phyloP scores from a whole-genome alignment of 768 basidiomycete genomes.

The Gloeophyllum trabeum region DNA sequence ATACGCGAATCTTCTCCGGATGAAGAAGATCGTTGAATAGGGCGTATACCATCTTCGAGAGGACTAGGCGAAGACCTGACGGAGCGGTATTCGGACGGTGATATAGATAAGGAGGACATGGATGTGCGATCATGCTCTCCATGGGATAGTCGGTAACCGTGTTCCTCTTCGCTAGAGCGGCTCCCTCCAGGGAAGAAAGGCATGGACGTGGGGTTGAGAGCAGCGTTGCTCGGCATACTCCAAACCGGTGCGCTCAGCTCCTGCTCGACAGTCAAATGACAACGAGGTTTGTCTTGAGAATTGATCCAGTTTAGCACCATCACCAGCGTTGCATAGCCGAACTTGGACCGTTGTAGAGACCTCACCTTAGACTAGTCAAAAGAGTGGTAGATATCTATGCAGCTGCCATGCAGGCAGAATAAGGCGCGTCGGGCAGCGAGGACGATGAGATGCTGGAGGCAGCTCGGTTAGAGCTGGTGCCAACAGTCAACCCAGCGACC shows the following conservation, averaged over 20 bases:
- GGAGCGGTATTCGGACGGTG: constrained; percentile 57
- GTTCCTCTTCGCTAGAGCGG: constrained; percentile 46
- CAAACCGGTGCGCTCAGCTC: background rate
- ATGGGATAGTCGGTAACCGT: constrained; percentile 33
- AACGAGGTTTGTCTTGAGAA: background rate
- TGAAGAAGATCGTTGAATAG: constrained; percentile 23
- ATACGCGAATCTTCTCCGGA: constrained; percentile 26
- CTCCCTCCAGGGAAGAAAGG: constrained; percentile 74
- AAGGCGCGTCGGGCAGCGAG: too few relatives aligned
- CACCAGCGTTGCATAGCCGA: too few relatives aligned
- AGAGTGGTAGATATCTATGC: too few relatives aligned
- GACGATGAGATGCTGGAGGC: too few relatives aligned
- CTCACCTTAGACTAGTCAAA: too few relatives aligned
- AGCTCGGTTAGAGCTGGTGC: too few relatives aligned
- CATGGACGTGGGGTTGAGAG: constrained; percentile 72
- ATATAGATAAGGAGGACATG: constrained; percentile 43
- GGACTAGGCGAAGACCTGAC: constrained; percentile 64
- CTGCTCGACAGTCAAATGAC: background rate
- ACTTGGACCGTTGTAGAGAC: too few relatives aligned
- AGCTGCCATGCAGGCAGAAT: too few relatives aligned
- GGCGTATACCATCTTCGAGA: constrained; percentile 21
- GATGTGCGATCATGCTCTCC: constrained; percentile 32
- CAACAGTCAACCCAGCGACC: too few relatives aligned
- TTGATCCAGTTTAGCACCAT: too few relatives aligned
- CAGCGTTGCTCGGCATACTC: constrained; percentile 65